Percentiles rank a stretch among this genome's conserved stretches.
These are phyloP conservation scores for Friedmanniomyces simplex DNA, from an alignment of 495 filamentous ascomycete species.

Conservation along the genomic window DNA sequence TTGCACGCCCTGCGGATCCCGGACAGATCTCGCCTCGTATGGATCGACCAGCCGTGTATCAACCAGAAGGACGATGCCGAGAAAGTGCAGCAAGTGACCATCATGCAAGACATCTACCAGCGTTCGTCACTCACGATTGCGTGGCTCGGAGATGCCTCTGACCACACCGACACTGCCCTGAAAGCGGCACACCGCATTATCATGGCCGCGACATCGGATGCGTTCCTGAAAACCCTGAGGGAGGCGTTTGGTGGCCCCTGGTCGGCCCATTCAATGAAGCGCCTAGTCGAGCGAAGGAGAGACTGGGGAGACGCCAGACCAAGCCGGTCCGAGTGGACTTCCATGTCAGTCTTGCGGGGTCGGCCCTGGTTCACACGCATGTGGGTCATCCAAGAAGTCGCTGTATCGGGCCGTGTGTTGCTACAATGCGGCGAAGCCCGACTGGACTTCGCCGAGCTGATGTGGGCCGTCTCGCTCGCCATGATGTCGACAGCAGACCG, in stretches of 20 bases:
- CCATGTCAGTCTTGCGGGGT: not conserved
- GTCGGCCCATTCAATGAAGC: not conserved
- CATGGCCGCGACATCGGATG: not conserved
- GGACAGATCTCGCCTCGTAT: not conserved
- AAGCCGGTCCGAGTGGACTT: not conserved
- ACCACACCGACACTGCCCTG: not conserved
- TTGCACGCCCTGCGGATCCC: not conserved
- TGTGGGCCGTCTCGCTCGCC: not conserved
- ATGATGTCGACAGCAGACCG: not conserved
- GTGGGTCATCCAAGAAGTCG: not conserved
- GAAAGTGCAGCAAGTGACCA: conserved; percentile 10
- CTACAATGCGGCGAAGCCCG: not conserved
- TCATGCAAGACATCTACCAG: conserved; percentile 18
- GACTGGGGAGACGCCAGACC: not conserved
- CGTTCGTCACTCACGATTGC: not conserved
- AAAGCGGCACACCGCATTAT: not conserved
- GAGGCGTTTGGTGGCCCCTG: not conserved
- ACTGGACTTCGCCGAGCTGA: not conserved
- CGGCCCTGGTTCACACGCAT: not conserved
- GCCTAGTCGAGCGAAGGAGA: not conserved
- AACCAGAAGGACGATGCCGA: conserved; percentile 14
- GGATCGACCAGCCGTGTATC: conserved; percentile 1
- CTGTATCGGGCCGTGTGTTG: not conserved
- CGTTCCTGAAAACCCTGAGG: not conserved
- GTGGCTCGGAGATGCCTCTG: not conserved